phyloP scores from a whole-genome alignment of 1,139 yeast species.

The Suhomyces coccinellae region DNA sequence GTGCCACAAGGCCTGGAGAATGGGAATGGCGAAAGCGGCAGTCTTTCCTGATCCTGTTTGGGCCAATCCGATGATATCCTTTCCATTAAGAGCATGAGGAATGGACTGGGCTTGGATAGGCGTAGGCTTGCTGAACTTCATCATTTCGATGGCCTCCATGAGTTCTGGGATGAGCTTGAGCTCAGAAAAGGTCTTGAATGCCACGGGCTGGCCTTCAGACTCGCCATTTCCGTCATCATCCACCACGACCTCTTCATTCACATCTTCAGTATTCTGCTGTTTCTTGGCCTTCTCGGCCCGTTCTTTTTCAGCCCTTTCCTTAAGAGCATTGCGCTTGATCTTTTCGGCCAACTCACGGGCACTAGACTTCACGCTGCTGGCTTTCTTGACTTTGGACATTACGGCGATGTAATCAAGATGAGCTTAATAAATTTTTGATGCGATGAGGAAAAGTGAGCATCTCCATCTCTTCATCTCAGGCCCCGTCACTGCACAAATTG shows the following conservation, averaged over 20 bases:
- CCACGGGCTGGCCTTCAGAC: slow-evolving; percentile 6
- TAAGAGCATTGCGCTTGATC: slow-evolving; percentile 54
- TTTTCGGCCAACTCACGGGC: slow-evolving; percentile 46
- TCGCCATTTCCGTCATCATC: slow-evolving; percentile 8
- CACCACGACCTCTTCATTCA: slow-evolving; percentile 18
- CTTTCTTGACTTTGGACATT: slow-evolving; percentile 14
- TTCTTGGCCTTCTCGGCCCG: slow-evolving; percentile 22
- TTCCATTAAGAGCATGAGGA: slow-evolving; percentile 87
- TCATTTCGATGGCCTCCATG: slow-evolving; percentile 69
- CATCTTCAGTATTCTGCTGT: slow-evolving; percentile 15
- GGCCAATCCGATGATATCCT: slow-evolving; percentile 78
- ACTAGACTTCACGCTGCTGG: slow-evolving; percentile 9
- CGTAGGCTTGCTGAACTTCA: slow-evolving; percentile 71
- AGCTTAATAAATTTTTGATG: slow-evolving; percentile 4
- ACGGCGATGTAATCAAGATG: slow-evolving; percentile 9
- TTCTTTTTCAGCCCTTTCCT: slow-evolving; percentile 15
- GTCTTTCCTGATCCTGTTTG: slow-evolving; percentile 87
- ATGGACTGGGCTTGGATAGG: slow-evolving; percentile 92
- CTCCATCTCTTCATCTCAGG: not conserved
- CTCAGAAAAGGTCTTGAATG: slow-evolving; percentile 45
- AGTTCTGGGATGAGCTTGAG: slow-evolving; percentile 76
- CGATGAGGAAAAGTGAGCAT: not conserved
- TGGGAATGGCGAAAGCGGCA: slow-evolving; percentile 87
- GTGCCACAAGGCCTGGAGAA: slow-evolving; percentile 85
- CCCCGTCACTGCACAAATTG: not conserved